Conservation (phyloP, 2,329 filamentous ascomycete genomes). For the Ophidiomyces ophidiicola region DNA sequence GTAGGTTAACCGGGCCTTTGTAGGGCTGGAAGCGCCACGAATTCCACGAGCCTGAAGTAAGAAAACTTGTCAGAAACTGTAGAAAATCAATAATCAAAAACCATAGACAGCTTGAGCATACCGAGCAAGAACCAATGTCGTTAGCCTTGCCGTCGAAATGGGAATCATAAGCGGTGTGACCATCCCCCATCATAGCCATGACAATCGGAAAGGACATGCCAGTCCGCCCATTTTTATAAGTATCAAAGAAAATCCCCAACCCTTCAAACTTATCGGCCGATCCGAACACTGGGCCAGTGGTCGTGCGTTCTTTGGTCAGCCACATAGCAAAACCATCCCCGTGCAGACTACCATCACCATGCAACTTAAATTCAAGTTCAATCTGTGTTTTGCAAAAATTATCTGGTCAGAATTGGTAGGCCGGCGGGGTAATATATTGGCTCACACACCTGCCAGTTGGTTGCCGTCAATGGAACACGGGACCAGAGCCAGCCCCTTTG, state of each 20-base stretch:
- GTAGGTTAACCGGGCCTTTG: slow-evolving; percentile 81
- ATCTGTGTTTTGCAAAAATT: slow-evolving; percentile 46
- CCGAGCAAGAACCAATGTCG: slow-evolving; percentile 86
- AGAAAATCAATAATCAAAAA: neutral
- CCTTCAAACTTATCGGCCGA: slow-evolving; percentile 82
- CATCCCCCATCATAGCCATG: slow-evolving; percentile 96
- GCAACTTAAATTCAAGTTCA: slow-evolving; percentile 88
- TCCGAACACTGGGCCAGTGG: slow-evolving; percentile 75
- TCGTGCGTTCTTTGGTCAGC: slow-evolving; percentile 85
- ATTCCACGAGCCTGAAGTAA: slow-evolving; percentile 63
- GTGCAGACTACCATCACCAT: slow-evolving; percentile 77
- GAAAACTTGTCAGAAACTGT: slow-evolving; percentile 2
- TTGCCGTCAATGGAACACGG: slow-evolving; percentile 84
- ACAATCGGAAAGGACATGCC: slow-evolving; percentile 93
- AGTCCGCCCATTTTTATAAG: slow-evolving; percentile 98
- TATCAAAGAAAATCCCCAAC: slow-evolving; percentile 90
- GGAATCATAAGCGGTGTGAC: slow-evolving; percentile 79
- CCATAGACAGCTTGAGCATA: slow-evolving; percentile 34
- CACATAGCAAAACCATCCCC: slow-evolving; percentile 97
- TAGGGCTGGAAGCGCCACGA: slow-evolving; percentile 64
- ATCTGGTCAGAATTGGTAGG: slow-evolving; percentile 1
- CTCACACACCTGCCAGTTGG: slow-evolving; percentile 72
- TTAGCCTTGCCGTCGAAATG: slow-evolving; percentile 85
- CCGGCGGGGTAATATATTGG: no score
- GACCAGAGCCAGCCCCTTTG: slow-evolving; percentile 91